Conservation (phyloP, 2,329 filamentous ascomycete species). For the Colletotrichum costaricense region DNA sequence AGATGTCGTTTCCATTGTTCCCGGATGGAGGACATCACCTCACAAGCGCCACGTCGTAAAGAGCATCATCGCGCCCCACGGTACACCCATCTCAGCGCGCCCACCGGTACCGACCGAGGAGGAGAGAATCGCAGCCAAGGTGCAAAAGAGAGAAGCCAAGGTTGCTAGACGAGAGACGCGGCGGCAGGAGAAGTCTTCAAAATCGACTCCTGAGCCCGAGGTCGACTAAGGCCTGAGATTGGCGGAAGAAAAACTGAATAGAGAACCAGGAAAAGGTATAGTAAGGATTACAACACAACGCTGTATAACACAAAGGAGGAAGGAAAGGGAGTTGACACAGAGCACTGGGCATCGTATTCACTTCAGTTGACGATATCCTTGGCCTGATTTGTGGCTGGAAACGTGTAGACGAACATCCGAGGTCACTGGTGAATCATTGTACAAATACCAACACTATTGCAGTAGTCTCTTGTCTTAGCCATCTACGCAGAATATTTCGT, state of each 20-base stretch:
- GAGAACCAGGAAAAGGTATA: not conserved
- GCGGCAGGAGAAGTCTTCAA: conserved; percentile 35
- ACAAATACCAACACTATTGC: not conserved
- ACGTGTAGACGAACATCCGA: not conserved
- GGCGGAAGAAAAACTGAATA: not conserved
- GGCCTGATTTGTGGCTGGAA: not conserved
- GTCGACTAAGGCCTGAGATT: not conserved
- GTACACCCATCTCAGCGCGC: conserved; percentile 70
- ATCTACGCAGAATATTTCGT: not conserved
- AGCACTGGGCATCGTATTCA: not conserved
- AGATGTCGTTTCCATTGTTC: conserved; percentile 78
- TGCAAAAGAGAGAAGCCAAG: conserved; percentile 67
- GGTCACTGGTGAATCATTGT: not conserved
- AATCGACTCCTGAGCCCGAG: not conserved
- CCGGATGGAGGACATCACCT: conserved; percentile 73
- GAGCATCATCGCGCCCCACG: conserved; percentile 77
- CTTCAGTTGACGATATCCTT: not conserved
- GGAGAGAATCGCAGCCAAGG: conserved; percentile 67
- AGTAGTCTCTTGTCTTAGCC: not conserved
- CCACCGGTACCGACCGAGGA: conserved; percentile 74
- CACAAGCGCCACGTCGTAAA: conserved; percentile 80
- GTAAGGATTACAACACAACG: not conserved
- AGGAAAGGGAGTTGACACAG: not conserved
- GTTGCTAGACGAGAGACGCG: conserved; percentile 60
- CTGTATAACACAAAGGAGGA: conserved; percentile 10